These are phyloP conservation scores for Pythium scleroteichum DNA, from an alignment of 352 stramenopile genomes.

Conservation along the genomic window DNA sequence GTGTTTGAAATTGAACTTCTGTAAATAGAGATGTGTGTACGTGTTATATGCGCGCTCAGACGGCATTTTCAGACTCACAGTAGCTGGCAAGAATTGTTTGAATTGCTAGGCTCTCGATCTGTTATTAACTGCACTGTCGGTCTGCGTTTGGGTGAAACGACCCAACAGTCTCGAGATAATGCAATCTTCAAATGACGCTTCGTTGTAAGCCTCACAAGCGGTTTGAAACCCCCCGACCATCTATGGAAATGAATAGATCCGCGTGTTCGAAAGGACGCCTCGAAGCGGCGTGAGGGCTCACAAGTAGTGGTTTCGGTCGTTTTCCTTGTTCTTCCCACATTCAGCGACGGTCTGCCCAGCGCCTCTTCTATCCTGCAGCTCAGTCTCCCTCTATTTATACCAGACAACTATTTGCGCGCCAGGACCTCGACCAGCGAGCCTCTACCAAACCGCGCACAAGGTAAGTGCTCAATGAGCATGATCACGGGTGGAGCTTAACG, in stretches of 20 bases:
- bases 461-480: conserved; percentile 3
- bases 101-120: no score
- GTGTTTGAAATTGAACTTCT: conserved; percentile 95
- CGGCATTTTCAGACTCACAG: no score
- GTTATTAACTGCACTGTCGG: no score
- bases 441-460: neutral
- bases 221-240: neutral
- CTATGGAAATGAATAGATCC: neutral
- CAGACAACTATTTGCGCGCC: conserved; percentile 29
- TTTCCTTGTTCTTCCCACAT: neutral
- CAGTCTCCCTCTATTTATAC: conserved; percentile 28
- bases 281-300: conserved; percentile 17
- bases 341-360: no score
- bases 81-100: no score
- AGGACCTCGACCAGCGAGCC: conserved; percentile 12
- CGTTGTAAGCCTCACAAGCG: neutral
- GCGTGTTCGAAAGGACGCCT: conserved; percentile 15
- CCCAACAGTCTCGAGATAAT: no score
- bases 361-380: neutral
- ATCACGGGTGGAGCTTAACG: conserved; percentile 1
- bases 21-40: conserved; percentile 40
- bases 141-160: no score
- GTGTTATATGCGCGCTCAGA: no score
- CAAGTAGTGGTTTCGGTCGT: conserved; percentile 5
- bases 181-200: neutral